These are phyloP conservation scores for Ettlia oleoabundans DNA, from an alignment of 139 green algal genomes.

Conservation along the genomic window DNA sequence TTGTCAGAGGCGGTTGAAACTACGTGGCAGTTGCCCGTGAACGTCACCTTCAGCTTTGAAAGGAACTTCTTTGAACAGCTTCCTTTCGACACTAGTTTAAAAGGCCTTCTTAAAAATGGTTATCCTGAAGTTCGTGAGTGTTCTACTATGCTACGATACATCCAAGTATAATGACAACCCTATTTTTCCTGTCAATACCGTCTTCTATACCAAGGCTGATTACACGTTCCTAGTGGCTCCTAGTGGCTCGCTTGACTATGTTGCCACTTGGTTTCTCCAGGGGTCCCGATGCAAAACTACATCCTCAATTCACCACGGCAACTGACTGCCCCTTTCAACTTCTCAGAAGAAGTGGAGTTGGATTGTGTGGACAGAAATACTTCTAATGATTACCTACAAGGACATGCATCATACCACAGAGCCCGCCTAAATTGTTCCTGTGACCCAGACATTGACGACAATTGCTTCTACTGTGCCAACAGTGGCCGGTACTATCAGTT, in stretches of 20 bases:
- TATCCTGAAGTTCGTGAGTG: neutral
- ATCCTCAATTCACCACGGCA: no score
- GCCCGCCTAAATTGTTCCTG: neutral
- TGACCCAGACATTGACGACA: neutral
- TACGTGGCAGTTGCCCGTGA: neutral
- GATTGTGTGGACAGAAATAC: neutral
- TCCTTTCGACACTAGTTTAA: neutral
- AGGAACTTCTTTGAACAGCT: neutral
- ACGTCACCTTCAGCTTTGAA: neutral
- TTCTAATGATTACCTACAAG: neutral
- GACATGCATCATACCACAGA: neutral
- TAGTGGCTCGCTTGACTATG: no score
- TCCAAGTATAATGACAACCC: no score
- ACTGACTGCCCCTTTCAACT: no score
- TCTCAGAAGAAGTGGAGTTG: neutral
- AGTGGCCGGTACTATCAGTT: neutral
- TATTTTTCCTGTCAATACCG: no score
- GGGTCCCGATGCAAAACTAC: no score
- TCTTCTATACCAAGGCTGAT: no score
- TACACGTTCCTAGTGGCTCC: no score
- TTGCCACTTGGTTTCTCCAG: no score
- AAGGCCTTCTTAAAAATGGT: neutral
- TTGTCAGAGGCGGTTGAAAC: no score
- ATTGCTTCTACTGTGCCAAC: neutral
- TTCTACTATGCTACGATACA: no score